These are phyloP conservation scores for Beta macrorhiza DNA, from an alignment of 179 eudicot species.

Conservation along the genomic window DNA sequence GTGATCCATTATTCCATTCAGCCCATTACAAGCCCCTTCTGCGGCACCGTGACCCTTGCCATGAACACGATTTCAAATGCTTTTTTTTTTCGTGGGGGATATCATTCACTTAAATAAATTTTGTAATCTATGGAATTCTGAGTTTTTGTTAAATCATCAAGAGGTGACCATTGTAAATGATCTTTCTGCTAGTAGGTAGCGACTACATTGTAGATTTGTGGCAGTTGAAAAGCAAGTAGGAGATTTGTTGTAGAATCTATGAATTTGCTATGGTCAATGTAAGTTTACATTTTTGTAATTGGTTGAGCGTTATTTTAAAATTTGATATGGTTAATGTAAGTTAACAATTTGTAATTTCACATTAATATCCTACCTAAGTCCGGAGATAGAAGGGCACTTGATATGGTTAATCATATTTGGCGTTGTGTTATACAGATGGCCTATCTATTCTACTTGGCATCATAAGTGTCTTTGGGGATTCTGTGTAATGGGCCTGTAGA, in stretches of 20 bases:
- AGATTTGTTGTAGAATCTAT: not conserved
- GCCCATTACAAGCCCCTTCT: too few relatives aligned
- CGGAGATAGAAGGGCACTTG: not conserved
- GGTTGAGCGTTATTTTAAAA: too few relatives aligned
- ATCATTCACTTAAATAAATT: too few relatives aligned
- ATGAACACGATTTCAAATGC: too few relatives aligned
- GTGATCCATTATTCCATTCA: too few relatives aligned
- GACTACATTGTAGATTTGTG: not conserved
- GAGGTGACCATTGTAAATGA: not conserved
- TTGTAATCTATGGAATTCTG: too few relatives aligned
- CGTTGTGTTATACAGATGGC: not conserved
- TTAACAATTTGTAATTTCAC: not conserved
- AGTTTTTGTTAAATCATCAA: not conserved
- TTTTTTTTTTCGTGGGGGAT: too few relatives aligned
- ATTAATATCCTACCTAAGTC: too few relatives aligned
- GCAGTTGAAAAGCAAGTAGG: not conserved
- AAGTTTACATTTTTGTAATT: too few relatives aligned
- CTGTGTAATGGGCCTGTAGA: not conserved
- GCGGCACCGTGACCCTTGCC: too few relatives aligned
- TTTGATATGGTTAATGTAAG: not conserved
- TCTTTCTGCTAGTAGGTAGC: not conserved
- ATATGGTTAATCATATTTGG: not conserved
- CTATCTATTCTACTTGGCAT: not conserved
- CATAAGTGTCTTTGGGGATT: not conserved
- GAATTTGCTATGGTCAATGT: not conserved